These are phyloP conservation scores for Bryoerythrophyllum caledonicum DNA, from an alignment of 225 moss, liverwort and hornwort species.

Conservation along the genomic window DNA sequence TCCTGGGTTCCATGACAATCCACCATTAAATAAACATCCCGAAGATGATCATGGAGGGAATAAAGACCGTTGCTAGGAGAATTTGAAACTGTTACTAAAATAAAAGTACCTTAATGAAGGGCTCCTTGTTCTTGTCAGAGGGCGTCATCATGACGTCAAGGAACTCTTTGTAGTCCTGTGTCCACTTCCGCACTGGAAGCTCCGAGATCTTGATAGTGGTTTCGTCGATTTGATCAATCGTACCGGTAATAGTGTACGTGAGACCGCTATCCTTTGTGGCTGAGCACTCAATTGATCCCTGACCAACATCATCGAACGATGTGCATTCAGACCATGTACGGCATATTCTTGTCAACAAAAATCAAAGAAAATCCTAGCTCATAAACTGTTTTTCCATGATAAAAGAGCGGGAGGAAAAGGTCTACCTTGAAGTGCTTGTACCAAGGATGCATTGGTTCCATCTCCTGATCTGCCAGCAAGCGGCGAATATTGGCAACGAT, in stretches of 20 bases:
- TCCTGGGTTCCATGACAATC: slow-evolving; percentile 44
- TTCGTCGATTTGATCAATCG: slow-evolving; percentile 75
- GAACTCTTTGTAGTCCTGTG: slow-evolving; percentile 97
- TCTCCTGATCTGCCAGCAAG: slow-evolving; percentile 65
- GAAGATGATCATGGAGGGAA: background rate
- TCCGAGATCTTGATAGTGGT: slow-evolving; percentile 89
- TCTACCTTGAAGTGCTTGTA: slow-evolving; percentile 97
- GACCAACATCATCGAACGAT: background rate
- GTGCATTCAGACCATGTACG: slow-evolving; percentile 4
- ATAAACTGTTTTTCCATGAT: too few species aligned
- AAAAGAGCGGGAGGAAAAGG: background rate
- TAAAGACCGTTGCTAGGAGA: background rate
- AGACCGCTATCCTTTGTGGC: slow-evolving; percentile 88
- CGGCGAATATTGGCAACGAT: slow-evolving; percentile 66
- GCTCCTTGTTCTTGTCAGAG: slow-evolving; percentile 81
- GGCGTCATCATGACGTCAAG: slow-evolving; percentile 86
- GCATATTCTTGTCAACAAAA: background rate
- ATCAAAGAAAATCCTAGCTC: background rate
- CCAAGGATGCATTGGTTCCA: slow-evolving; percentile 92
- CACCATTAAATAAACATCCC: background rate
- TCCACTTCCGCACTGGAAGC: slow-evolving; percentile 96
- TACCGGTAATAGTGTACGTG: slow-evolving; percentile 86
- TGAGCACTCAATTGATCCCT: slow-evolving; percentile 85
- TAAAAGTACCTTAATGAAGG: slow-evolving; percentile 73
- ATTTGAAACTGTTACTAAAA: too few species aligned